These are phyloP conservation scores for Purpureocillium lavendulum DNA, from an alignment of 2,329 filamentous ascomycete species.

Conservation along the genomic window DNA sequence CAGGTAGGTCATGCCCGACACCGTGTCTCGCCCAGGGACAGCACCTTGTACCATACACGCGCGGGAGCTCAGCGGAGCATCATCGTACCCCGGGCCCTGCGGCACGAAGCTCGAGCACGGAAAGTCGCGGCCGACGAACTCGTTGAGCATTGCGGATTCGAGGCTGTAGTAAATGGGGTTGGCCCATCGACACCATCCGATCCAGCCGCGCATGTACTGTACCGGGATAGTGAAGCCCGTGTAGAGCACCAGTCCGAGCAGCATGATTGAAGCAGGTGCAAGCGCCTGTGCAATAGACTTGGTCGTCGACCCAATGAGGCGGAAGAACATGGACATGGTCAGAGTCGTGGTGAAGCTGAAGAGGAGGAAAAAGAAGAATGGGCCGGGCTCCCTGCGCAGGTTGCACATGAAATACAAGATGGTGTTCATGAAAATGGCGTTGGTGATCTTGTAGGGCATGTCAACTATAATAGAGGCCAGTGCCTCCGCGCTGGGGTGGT, in stretches of 20 bases:
- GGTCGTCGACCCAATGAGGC: conserved; percentile 14
- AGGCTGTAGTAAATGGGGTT: conserved; percentile 61
- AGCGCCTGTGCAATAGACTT: conserved; percentile 3
- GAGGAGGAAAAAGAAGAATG: conserved; percentile 38
- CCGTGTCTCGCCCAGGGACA: conserved; percentile 19
- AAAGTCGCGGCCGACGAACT: conserved; percentile 40
- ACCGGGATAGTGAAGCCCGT: conserved; percentile 41
- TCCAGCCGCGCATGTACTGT: conserved; percentile 52
- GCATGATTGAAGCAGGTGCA: conserved; percentile 5
- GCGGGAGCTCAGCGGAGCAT: conserved; percentile 5
- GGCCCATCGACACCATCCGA: conserved; percentile 59
- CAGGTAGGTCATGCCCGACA: no score
- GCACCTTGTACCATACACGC: conserved; percentile 42
- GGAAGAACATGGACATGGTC: conserved; percentile 59
- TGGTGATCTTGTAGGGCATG: conserved; percentile 32
- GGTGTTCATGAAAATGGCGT: conserved; percentile 18
- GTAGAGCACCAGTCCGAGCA: conserved; percentile 22
- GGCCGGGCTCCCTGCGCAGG: conserved; percentile 27
- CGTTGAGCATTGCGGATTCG: conserved; percentile 58
- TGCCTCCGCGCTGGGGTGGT: conserved; percentile 26
- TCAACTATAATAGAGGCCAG: conserved; percentile 29
- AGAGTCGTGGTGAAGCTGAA: conserved; percentile 44
- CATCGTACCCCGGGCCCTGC: conserved; percentile 19
- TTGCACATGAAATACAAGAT: conserved; percentile 36
- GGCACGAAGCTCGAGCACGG: no score